Percentiles rank a stretch among this genome's conserved stretches.
Conservation (phyloP, 106 monocot genomes). For the Platanthera guangdongensis region DNA sequence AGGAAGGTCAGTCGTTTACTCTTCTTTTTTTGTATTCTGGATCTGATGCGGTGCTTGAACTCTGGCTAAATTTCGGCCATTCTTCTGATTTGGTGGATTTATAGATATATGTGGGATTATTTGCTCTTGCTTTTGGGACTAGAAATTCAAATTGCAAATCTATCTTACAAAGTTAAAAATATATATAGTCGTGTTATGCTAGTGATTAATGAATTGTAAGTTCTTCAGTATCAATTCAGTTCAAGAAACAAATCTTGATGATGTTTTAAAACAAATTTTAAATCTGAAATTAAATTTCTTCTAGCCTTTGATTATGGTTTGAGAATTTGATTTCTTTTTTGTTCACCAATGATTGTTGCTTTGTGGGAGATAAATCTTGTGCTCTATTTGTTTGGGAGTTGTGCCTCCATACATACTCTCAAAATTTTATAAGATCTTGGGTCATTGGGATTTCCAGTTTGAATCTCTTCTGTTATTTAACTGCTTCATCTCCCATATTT, state of each 20-base stretch:
- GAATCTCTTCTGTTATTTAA: neutral
- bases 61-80: neutral
- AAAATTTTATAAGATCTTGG: too few species aligned
- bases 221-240: neutral
- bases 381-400: too few species aligned
- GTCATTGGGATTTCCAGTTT: neutral
- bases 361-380: neutral
- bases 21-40: neutral
- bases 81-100: neutral
- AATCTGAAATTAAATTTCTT: neutral
- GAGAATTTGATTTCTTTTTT: neutral
- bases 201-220: neutral
- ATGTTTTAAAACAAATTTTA: neutral
- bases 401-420: too few species aligned
- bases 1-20: constrained; percentile 43
- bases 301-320: neutral
- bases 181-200: neutral
- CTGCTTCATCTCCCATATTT: neutral
- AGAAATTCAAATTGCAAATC: neutral
- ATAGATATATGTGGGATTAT: neutral
- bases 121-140: neutral
- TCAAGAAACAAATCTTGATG: neutral
- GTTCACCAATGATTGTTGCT: neutral
- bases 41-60: neutral
- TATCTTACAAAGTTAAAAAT: neutral